Base-by-base conservation (phyloP, 2,329 filamentous ascomycete species). In the Stemphylium beticola region DNA sequence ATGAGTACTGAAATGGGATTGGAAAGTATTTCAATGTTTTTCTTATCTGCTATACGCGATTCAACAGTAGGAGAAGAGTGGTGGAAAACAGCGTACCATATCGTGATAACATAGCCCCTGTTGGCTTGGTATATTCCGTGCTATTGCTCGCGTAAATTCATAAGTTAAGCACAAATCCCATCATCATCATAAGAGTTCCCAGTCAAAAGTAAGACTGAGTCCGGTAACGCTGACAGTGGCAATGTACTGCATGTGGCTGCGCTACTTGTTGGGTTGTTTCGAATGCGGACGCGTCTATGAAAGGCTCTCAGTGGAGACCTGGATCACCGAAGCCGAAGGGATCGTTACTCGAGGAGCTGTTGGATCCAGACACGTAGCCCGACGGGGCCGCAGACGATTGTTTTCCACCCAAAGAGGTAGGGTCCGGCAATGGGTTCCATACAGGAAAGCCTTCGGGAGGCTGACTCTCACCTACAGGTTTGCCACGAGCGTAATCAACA, bases 401-500 rank as follows among this genome's bases (percentile, higher is more conserved):
- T 40, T 68, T 71, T 18, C 51, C 49, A 24, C 42, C 31, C 3
- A 64, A 39, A 26, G 49, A 41, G 38, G 54, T 49, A 12, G 64
- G 65, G 18, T 61, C 49, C 17, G 61, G 58, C 6, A 60, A 53
- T 24, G 72, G 71, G 8, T 68, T 82, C 86, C 86, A 89, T 3
- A 87, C 74, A 0, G 85, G 84, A 12, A 88, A 76, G 2, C 85
- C 86, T 38, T 82, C 82, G 1, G 80, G 77, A 1, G 89, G 88
- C 55, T 85, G 79, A 26, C 86, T 82, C 57, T 89, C 85, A n/a
- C 85, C 87, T 17, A 74, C 77, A 1, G 89, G 86, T 24, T 77
- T 80, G 2, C 90, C 89, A 4, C 79, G 80, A 40, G 84, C 80
- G 65, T 88, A 89, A 3, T 84, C 80, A 14, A 87, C 85, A 49